Evolutionary conservation across 2,329 filamentous ascomycete species (phyloP).

Genomic region (Phaeomoniella chlamydospora): DNA sequence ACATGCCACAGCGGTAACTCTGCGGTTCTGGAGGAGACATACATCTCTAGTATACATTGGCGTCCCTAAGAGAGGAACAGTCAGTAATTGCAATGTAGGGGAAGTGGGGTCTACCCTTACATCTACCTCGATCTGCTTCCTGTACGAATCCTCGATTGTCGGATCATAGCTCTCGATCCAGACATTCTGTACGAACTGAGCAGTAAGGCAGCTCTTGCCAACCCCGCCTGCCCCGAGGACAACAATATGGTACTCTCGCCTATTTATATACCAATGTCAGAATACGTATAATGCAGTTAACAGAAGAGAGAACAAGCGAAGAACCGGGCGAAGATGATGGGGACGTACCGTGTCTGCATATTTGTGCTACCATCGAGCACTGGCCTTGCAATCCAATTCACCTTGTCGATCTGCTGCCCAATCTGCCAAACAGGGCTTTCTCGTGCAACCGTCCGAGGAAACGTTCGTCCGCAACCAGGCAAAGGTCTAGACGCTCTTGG

Average conservation of each 20-base stretch:
- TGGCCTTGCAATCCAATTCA: too few relatives aligned
- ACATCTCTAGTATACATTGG: conserved; percentile 84
- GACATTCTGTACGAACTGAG: conserved; percentile 86
- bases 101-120: conserved; percentile 25
- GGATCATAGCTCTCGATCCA: conserved; percentile 89
- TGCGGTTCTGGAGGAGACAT: conserved; percentile 20
- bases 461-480: too few relatives aligned
- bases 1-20: too few relatives aligned
- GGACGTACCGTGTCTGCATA: not conserved
- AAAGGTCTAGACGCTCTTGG: too few relatives aligned
- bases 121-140: conserved; percentile 80
- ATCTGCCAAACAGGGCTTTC: too few relatives aligned
- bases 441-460: too few relatives aligned
- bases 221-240: conserved; percentile 76
- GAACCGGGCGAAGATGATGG: too few relatives aligned
- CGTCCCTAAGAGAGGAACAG: conserved; percentile 52
- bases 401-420: too few relatives aligned
- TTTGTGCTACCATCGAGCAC: not conserved
- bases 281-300: too few relatives aligned
- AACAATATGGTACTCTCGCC: conserved; percentile 70
- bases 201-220: conserved; percentile 83
- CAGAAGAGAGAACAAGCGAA: too few relatives aligned
- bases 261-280: conserved; percentile 15
- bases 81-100: conserved; percentile 15
- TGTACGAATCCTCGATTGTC: conserved; percentile 77